Percentiles rank a stretch among this genome's conserved stretches.
Evolutionary conservation across 192 early-diverging fungal species (phyloP).

Genomic region (Helicostylum pulchrum): DNA sequence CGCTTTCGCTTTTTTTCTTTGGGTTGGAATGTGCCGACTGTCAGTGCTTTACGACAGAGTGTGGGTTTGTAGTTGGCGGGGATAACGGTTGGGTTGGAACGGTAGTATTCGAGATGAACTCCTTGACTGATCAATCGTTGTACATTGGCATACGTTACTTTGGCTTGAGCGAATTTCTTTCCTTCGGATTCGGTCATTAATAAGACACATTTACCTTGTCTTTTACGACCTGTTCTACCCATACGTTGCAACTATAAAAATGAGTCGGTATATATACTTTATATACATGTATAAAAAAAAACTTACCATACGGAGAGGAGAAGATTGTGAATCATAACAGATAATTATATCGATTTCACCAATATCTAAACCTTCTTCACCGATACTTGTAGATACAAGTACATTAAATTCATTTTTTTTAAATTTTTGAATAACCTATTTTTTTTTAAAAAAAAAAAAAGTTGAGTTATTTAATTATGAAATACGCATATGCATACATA

Average conservation of each 20-base stretch:
- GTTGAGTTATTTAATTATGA: background rate
- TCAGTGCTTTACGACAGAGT: conserved; percentile 45
- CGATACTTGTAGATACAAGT: conserved; percentile 87
- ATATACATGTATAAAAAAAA: conserved; percentile 1
- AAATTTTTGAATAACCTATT: conserved; percentile 71
- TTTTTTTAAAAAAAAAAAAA: conserved; percentile 1
- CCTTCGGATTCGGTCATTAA: conserved; percentile 70
- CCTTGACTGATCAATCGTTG: conserved; percentile 61
- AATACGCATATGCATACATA: conserved; percentile 15
- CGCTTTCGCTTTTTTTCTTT: conserved; percentile 17
- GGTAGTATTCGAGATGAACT: conserved; percentile 45
- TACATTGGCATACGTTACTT: conserved; percentile 58
- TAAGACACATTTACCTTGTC: conserved; percentile 61
- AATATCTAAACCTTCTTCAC: conserved; percentile 96
- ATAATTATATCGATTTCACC: conserved; percentile 93
- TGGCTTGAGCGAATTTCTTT: conserved; percentile 48
- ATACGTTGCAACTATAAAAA: conserved; percentile 56
- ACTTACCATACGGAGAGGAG: conserved; percentile 70
- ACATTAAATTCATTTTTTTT: conserved; percentile 76
- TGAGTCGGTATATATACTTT: background rate
- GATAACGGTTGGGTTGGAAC: conserved; percentile 41
- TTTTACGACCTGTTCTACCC: conserved; percentile 78
- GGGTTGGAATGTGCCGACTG: conserved; percentile 43
- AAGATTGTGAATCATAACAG: conserved; percentile 79
- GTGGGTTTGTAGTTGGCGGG: conserved; percentile 46